Percentiles rank a stretch among this genome's conserved stretches.
These are phyloP conservation scores for Chlorella sp. DNA, from an alignment of 139 green algal species.

Conservation along the genomic window DNA sequence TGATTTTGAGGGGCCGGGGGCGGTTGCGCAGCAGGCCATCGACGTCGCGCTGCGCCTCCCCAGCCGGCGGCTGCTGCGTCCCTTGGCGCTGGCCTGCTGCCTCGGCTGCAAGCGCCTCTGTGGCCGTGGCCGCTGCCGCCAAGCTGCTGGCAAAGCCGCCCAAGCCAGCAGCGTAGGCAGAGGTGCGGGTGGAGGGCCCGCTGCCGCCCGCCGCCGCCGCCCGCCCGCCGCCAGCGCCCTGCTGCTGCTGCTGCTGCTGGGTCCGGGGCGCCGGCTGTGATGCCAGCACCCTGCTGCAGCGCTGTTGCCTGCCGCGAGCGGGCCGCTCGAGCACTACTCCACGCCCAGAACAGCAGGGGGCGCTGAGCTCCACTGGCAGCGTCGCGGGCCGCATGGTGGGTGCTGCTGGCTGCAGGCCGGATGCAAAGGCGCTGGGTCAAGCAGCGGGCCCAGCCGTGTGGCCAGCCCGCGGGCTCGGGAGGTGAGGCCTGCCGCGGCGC, in stretches of 20 bases:
- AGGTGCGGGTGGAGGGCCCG: neutral
- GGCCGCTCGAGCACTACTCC: neutral
- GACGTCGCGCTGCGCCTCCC: neutral
- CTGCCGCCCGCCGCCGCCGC: neutral
- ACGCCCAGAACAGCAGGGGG: neutral
- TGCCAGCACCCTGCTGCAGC: neutral
- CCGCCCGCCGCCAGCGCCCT: neutral
- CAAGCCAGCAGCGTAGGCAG: neutral
- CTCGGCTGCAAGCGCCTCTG: neutral
- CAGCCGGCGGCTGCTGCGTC: neutral
- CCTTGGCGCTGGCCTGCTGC: neutral
- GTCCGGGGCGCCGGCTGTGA: neutral
- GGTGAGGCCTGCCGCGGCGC: too few species aligned
- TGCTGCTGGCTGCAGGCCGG: neutral
- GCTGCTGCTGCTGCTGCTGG: slow-evolving; percentile 6
- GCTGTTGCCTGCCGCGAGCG: neutral
- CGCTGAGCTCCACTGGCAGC: slow-evolving; percentile 1
- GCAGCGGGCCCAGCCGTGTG: too few species aligned
- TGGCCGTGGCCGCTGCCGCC: neutral
- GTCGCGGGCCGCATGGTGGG: neutral
- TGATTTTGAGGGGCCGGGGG: slow-evolving; percentile 81
- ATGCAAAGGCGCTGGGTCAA: too few species aligned
- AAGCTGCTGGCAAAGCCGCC: neutral
- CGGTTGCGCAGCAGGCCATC: slow-evolving; percentile 16
- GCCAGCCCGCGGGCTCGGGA: too few species aligned